Conservation (phyloP, 2,329 filamentous ascomycete genomes). For the Verticillium albo-atrum region DNA sequence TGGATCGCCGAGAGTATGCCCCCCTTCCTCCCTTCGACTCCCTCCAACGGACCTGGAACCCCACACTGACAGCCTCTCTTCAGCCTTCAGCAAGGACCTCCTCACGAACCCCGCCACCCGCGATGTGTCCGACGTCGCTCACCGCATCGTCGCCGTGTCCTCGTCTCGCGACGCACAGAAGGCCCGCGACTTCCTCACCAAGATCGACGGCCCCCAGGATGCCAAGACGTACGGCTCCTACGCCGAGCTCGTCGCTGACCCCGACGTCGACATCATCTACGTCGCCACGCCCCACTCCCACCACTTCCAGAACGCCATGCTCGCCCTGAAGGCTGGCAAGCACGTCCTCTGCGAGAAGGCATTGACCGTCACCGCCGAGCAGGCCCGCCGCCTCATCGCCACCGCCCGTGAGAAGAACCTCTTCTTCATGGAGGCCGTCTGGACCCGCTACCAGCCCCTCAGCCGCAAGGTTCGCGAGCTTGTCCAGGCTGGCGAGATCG, state of each 20-base stretch:
- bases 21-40: not conserved
- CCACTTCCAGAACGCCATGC: conserved; percentile 86
- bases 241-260: conserved; percentile 72
- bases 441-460: conserved; percentile 85
- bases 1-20: conserved; percentile 53
- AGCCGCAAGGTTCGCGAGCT: conserved; percentile 71
- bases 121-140: conserved; percentile 66
- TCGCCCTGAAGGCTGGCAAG: conserved; percentile 80
- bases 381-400: conserved; percentile 67
- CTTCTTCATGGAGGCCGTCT: conserved; percentile 83
- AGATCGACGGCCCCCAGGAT: conserved; percentile 62
- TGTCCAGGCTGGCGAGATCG: conserved; percentile 48
- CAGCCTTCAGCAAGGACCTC: conserved; percentile 71
- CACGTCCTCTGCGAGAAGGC: conserved; percentile 89
- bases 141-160: conserved; percentile 74
- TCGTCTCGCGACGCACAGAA: conserved; percentile 69
- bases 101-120: conserved; percentile 68
- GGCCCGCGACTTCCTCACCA: conserved; percentile 68
- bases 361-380: conserved; percentile 77
- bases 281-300: conserved; percentile 88
- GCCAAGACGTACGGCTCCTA: conserved; percentile 78
- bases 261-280: conserved; percentile 80
- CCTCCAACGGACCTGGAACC: not conserved
- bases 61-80: not conserved
- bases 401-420: conserved; percentile 68